These are phyloP conservation scores for Thielaviopsis euricoi DNA, from an alignment of 2,329 filamentous ascomycete genomes.

Conservation along the genomic window DNA sequence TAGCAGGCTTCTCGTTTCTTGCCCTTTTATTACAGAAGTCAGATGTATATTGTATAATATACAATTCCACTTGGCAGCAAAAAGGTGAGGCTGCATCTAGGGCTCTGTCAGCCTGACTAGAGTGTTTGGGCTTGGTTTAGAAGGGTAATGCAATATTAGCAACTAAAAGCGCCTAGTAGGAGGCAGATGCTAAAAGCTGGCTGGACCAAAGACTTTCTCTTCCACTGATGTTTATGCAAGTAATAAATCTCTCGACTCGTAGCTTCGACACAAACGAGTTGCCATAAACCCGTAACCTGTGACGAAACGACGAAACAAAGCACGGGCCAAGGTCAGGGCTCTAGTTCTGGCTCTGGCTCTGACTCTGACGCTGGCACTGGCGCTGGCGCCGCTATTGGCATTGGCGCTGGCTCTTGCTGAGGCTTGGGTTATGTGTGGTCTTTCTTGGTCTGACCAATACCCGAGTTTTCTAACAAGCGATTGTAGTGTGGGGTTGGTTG, in stretches of 20 bases:
- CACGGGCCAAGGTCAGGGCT: neutral
- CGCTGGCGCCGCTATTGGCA: no score
- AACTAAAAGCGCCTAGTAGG: neutral
- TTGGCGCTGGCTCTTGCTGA: no score
- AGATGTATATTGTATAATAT: no score
- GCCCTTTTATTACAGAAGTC: no score
- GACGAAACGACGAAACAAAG: slow-evolving; percentile 7
- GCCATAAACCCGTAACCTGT: neutral
- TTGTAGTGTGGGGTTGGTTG: neutral
- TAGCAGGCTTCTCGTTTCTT: no score
- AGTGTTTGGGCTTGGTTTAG: neutral
- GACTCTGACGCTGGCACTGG: no score
- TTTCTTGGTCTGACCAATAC: neutral
- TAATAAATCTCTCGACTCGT: neutral
- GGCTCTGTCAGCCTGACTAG: neutral
- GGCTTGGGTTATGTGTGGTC: no score
- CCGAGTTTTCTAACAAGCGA: neutral
- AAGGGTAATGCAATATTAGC: neutral
- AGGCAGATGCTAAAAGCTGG: neutral
- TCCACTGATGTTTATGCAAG: no score
- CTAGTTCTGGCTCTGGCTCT: neutral
- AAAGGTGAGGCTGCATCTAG: neutral
- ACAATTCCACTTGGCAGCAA: neutral
- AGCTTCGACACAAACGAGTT: neutral
- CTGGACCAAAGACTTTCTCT: neutral